phyloP scores from a whole-genome alignment of 768 basidiomycete species.

The Lyophyllum shimeji region DNA sequence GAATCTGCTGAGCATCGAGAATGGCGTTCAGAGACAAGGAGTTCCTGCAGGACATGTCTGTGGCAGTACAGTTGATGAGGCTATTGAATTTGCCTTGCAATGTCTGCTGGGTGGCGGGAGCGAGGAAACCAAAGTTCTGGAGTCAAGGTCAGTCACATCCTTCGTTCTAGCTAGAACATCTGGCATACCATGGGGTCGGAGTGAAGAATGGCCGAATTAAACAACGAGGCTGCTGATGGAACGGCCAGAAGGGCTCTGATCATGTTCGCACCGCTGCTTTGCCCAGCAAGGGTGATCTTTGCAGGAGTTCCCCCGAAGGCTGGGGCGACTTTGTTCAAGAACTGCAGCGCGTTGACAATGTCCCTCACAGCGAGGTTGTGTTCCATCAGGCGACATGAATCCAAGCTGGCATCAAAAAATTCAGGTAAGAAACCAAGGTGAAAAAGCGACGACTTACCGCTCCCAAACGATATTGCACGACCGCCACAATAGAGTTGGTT shows the following conservation, averaged over 20 bases:
- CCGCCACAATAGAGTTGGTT: constrained; percentile 75
- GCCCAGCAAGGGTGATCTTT: constrained; percentile 77
- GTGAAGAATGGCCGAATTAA: constrained; percentile 78
- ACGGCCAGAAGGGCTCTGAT: constrained; percentile 74
- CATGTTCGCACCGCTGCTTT: constrained; percentile 79
- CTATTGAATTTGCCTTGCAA: constrained; percentile 54
- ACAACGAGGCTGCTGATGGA: constrained; percentile 69
- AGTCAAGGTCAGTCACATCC: constrained; percentile 5
- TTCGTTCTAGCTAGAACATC: neutral
- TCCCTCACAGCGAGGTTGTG: constrained; percentile 72
- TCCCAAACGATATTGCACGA: constrained; percentile 84
- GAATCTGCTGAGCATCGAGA: constrained; percentile 49
- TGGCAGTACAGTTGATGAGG: constrained; percentile 44
- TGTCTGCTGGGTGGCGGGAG: constrained; percentile 47
- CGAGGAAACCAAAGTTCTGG: constrained; percentile 74
- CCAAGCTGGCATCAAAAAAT: constrained; percentile 51
- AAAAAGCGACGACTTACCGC: constrained; percentile 46
- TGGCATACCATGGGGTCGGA: constrained; percentile 80
- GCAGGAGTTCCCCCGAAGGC: constrained; percentile 66
- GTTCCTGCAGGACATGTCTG: constrained; percentile 49
- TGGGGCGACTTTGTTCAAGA: constrained; percentile 55
- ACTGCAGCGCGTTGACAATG: constrained; percentile 62
- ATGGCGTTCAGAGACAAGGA: constrained; percentile 49
- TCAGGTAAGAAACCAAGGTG: neutral
- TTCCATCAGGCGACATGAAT: constrained; percentile 68